Base-by-base conservation (phyloP, 2,329 filamentous ascomycete genomes). In the Aureobasidium leucospermi region DNA sequence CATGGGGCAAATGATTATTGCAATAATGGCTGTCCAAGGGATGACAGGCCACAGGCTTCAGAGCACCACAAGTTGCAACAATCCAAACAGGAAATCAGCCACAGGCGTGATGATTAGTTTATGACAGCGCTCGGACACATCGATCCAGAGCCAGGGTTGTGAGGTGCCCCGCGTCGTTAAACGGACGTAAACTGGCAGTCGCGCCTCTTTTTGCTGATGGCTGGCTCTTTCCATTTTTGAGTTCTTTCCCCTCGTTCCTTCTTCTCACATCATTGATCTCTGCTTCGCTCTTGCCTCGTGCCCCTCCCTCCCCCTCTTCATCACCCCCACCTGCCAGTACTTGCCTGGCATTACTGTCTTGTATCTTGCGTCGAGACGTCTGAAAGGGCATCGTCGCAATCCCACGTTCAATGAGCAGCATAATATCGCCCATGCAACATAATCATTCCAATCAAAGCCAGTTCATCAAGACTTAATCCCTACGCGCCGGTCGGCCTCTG, bases 381-480 rank as follows among this genome's bases (percentile, higher is more conserved):
- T 52, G 55, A 47, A 58, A 58, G 34, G 55, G 55, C 55, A 43
- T 53, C 58, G 58, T 61, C 53, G 58, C 47, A 46, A 38, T 45
- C 31, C 60, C 47, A 38, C 60, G 51, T 51, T 61, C 61, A 63
- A 64, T 64, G 63, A 63, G 63, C 60, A 64, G 63, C 60, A 64
- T 58, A 62, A 46, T 62, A 60, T 60, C 60, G 57, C 58, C 58
- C 57, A 63, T 63, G 58, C 60, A 63, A 51, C 65, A 63, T 65
- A 62, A 67, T 66, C 64, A 60, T 65, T 55, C 29, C 19, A 62
- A 60, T 62, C 67, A 65, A 61, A 64, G 61, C 60, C 61, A 65
- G 63, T 65, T 67, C 64, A 63, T 61, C 67, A 67, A 70, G 64
- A 68, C 70, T 72, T 74, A 71, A 74, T 66, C 63, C 67, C 68